Evolutionary conservation across 2,329 filamentous ascomycete species (phyloP).

Genomic region (Neonectria ditissima): DNA sequence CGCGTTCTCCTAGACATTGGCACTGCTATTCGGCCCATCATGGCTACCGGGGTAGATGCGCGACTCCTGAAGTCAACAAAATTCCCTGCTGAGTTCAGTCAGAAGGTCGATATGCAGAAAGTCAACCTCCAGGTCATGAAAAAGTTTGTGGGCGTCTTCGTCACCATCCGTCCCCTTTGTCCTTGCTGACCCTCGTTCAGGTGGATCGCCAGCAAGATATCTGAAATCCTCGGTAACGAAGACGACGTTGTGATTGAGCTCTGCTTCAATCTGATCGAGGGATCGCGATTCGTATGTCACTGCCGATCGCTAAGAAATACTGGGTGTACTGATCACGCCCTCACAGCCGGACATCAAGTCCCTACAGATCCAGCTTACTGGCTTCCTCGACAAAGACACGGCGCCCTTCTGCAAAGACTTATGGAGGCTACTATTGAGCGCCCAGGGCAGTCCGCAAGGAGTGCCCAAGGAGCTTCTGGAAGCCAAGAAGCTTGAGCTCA

Average conservation of each 20-base stretch:
- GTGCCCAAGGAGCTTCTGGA: slow-evolving; percentile 95
- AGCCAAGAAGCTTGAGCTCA: slow-evolving; percentile 94
- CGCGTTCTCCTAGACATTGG: slow-evolving; percentile 35
- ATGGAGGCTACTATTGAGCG: slow-evolving; percentile 92
- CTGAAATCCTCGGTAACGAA: slow-evolving; percentile 88
- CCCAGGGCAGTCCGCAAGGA: slow-evolving; percentile 87
- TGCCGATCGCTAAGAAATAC: slow-evolving; percentile 5
- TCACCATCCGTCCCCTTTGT: not conserved
- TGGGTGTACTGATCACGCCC: slow-evolving; percentile 42
- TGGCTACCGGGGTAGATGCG: slow-evolving; percentile 88
- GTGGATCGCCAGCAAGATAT: slow-evolving; percentile 93
- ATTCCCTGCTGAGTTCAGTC: slow-evolving; percentile 91
- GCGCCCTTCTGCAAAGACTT: slow-evolving; percentile 90
- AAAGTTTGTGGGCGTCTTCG: slow-evolving; percentile 70
- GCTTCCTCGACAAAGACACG: slow-evolving; percentile 94
- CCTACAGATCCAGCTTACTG: slow-evolving; percentile 92
- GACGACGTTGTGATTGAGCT: slow-evolving; percentile 97
- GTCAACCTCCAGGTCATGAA: slow-evolving; percentile 98
- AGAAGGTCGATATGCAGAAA: slow-evolving; percentile 97
- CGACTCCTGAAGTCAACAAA: slow-evolving; percentile 92
- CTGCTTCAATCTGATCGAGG: slow-evolving; percentile 77
- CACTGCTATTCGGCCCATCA: slow-evolving; percentile 53
- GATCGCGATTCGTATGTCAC: slow-evolving; percentile 75
- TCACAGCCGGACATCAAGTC: slow-evolving; percentile 92
- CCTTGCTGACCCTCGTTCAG: slow-evolving; percentile 59